Evolutionary conservation across 345 rosid species (phyloP), one percentile per base, ranked within the genome.

Genomic region (Arabidopsis suecica): DNA sequence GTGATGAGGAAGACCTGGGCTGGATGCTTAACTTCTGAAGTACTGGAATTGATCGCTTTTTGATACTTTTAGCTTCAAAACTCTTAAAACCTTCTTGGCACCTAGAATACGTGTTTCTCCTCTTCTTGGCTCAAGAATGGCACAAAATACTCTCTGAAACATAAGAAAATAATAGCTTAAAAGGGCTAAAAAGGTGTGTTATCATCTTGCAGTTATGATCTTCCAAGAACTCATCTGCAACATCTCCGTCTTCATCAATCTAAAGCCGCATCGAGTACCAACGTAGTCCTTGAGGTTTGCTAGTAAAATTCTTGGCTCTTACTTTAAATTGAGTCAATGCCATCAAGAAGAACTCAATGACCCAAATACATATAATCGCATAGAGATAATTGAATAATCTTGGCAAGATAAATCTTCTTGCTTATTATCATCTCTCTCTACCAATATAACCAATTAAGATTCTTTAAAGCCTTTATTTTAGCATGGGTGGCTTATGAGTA

Each of bases 211-310:
- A 32, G 50, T 33, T 42, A 3, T 77, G 40, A 37, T 90, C 94
- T 20, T 93, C 93, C 23, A 95, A 82, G 80, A 95, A 95, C 78
- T 95, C 99, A 23, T 95, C 91, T 33, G 97, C 99, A 58, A 92
- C 97, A 40, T 95, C 98, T 81, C 98, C 99, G 18, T 95, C 99
- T 81, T 89, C 98, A 65, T 95, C 98, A 38, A 92, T 81, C 79
- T 75, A 88, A 22, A 95, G 93, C 65, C 86, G 84, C 82, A 79
- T 89, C 48, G 93, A 89, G 71, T 88, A 82, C 99, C 99, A 95
- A 50, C 81, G 71, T 41, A 95, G 79, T 73, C 99, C 99, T 98
- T 95, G 81, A 41, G 25, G 23, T 37, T 55, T 22, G 3, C 40
- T 8, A 40, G 32, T 69, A 56, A 30, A 37, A 11, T 55, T 57